phyloP scores from a whole-genome alignment of 345 rosid genomes.

The Populus simonii region DNA sequence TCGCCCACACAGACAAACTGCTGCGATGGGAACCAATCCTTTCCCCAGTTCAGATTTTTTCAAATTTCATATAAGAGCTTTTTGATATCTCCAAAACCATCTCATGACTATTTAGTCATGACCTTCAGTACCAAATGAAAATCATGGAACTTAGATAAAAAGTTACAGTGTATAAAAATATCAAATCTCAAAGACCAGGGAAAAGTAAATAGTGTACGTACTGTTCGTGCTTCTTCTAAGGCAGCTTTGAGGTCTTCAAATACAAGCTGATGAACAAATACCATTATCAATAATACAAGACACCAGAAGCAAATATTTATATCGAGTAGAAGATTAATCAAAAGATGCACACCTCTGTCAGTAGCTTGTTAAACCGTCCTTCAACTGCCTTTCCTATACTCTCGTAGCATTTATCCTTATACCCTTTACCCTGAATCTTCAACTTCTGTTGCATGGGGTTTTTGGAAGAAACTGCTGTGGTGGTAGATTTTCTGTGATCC shows the following conservation, averaged over 20 bases:
- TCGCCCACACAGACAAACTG: neutral
- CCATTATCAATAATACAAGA: constrained; percentile 23
- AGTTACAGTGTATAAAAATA: neutral
- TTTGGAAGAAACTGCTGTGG: constrained; percentile 52
- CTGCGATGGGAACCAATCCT: neutral
- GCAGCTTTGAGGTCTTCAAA: constrained; percentile 92
- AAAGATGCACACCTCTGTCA: constrained; percentile 52
- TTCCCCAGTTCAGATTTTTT: neutral
- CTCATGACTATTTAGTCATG: neutral
- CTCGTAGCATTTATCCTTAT: constrained; percentile 96
- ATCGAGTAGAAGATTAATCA: neutral
- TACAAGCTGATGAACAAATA: constrained; percentile 62
- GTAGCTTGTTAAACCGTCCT: constrained; percentile 75
- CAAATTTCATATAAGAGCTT: neutral
- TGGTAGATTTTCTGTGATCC: constrained; percentile 59
- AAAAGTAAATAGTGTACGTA: constrained; percentile 24
- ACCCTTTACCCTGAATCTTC: constrained; percentile 88
- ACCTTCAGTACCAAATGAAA: neutral
- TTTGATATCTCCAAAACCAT: neutral
- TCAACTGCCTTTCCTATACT: constrained; percentile 85
- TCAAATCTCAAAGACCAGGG: constrained; percentile 1
- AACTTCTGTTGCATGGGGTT: constrained; percentile 64
- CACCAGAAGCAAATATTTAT: constrained; percentile 15
- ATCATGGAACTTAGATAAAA: neutral
- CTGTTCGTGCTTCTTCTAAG: constrained; percentile 90